Evolutionary conservation across 2,329 filamentous ascomycete species (phyloP), one percentile per base, ranked within the genome.

Genomic region (Colletotrichum sp.): DNA sequence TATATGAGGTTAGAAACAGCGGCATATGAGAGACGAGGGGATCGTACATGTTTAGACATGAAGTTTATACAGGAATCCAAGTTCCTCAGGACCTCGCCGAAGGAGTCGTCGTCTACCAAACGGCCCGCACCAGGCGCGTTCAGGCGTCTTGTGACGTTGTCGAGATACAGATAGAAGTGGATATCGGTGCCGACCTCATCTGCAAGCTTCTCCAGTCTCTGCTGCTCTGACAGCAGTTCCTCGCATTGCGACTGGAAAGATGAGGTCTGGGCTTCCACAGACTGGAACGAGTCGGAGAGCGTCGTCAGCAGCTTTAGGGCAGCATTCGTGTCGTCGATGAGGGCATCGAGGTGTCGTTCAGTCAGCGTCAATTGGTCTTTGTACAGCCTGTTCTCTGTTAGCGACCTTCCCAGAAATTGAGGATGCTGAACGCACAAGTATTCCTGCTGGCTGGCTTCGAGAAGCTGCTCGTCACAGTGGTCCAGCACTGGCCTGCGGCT

Each of bases 111-210:
- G 62, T 96, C 94, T 18, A 98, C 96, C 71, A 98, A 89, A 73
- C 94, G 95, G 65, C 95, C 93, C 24, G 96, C 96, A 1, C 96
- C 96, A 0, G 97, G 96, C 1, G 96, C 96, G 87, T 99, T 99
- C 74, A 99, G 91, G 16, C 96, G 92, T 71, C 96, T 91, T 0
- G 96, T 98, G 76, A 96, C 96, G 63, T 94, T 96, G 78, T 99
- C 97, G 8, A 99, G 90, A 82, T 98, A 98, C 24, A 94, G 92
- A 84, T 99, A 99, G 85, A 98, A 98, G 82, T 96, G 93, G n/a
- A 98, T 88, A 80, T 98, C 98, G 28, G 95, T 94, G 30, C 95
- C 94, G 72, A 99, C 94, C 75, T 96, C 93, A 79, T 98, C 92
- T 4, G 96, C 95, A 57, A 99, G 90, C 78, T 90, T 91, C 77